Percentiles rank a stretch among this genome's conserved stretches.
These are phyloP conservation scores for Torulaspora gathmanii DNA, from an alignment of 805 yeast species.

Conservation along the genomic window DNA sequence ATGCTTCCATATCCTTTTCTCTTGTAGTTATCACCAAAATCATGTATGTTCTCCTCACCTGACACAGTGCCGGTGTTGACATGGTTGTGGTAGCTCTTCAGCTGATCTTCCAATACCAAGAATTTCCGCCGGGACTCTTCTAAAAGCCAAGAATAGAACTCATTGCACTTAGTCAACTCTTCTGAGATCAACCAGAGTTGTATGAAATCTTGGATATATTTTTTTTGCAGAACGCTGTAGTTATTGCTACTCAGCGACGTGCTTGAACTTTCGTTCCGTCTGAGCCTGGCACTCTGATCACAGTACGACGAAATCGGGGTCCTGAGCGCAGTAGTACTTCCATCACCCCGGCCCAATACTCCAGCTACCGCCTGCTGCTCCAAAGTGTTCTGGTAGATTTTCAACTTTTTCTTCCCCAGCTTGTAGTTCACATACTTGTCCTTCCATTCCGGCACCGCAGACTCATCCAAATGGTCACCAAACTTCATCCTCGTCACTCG, in stretches of 20 bases:
- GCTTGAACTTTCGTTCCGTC: conserved; percentile 2
- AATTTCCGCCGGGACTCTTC: conserved; percentile 26
- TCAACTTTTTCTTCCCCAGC: conserved; percentile 39
- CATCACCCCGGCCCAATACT: background rate
- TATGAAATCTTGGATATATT: conserved; percentile 28
- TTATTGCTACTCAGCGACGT: background rate
- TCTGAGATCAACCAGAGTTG: conserved; percentile 32
- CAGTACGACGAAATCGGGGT: background rate
- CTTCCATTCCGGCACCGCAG: conserved; percentile 85
- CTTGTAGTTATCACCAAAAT: background rate
- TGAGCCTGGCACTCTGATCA: conserved; percentile 3
- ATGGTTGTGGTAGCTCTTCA: conserved; percentile 18
- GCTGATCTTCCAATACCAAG: conserved; percentile 24
- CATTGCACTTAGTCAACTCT: conserved; percentile 33
- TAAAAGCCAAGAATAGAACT: conserved; percentile 33
- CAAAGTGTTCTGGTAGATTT: conserved; percentile 20
- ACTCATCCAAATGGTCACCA: conserved; percentile 57
- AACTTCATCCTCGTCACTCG: conserved; percentile 47
- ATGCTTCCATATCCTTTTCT: conserved; percentile 10
- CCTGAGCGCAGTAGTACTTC: conserved; percentile 1
- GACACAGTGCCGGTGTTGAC: conserved; percentile 1
- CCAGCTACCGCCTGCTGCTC: conserved; percentile 2
- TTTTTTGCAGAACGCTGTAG: conserved; percentile 14
- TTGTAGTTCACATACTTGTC: conserved; percentile 73
- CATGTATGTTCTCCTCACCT: background rate